Conservation (phyloP, 192 early-diverging fungal species). For the Thamnidium elegans region DNA sequence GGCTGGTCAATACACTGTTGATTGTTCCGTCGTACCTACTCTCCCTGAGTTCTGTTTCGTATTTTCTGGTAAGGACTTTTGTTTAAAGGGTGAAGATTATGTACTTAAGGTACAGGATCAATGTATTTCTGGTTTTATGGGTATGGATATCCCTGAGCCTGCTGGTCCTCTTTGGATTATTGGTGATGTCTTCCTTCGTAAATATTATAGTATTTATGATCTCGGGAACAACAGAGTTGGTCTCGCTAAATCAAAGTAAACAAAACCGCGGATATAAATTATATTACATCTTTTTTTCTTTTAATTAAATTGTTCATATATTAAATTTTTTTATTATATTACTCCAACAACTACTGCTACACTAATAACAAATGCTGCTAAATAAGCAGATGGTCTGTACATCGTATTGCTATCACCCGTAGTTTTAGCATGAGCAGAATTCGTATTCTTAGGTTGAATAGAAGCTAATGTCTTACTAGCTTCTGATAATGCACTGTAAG, state of each 20-base stretch:
- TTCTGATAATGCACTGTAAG: neutral
- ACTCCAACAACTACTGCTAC: neutral
- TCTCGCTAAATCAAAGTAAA: constrained; percentile 44
- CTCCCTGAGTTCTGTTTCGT: constrained; percentile 75
- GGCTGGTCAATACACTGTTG: constrained; percentile 79
- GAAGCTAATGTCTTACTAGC: neutral
- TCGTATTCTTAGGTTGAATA: neutral
- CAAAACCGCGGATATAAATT: neutral
- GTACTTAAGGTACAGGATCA: constrained; percentile 58
- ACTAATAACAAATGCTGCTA: neutral
- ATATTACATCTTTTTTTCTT: neutral
- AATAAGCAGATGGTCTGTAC: neutral
- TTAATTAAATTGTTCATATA: neutral
- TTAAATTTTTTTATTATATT: neutral
- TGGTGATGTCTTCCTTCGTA: constrained; percentile 81
- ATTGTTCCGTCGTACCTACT: constrained; percentile 75
- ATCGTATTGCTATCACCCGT: neutral
- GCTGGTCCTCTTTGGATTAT: constrained; percentile 81
- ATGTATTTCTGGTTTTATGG: constrained; percentile 88
- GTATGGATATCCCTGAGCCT: constrained; percentile 80
- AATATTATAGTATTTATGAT: constrained; percentile 74
- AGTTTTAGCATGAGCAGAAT: neutral
- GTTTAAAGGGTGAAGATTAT: constrained; percentile 65
- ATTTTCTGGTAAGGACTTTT: constrained; percentile 54
- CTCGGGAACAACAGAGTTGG: constrained; percentile 70